Evolutionary conservation across 2,329 filamentous ascomycete species (phyloP).

Genomic region (Claviceps sp.): DNA sequence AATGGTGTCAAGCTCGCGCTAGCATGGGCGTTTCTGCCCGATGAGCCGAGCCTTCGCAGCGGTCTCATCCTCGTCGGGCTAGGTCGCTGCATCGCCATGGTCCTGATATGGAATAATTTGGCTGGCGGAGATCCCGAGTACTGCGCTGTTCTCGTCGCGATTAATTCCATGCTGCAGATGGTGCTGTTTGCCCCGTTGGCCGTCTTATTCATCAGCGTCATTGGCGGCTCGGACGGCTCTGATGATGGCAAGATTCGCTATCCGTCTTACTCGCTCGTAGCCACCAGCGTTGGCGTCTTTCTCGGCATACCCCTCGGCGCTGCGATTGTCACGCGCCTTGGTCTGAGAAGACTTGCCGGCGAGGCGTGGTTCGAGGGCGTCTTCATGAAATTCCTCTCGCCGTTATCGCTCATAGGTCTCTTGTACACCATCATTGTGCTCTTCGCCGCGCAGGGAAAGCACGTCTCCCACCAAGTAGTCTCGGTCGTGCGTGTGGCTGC

Average conservation of each 20-base stretch:
- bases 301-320: conserved; percentile 72
- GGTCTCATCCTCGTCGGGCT: conserved; percentile 74
- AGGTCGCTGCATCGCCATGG: conserved; percentile 83
- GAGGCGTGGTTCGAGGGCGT: conserved; percentile 49
- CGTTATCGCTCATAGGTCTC: conserved; percentile 68
- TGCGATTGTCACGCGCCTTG: conserved; percentile 61
- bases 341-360: conserved; percentile 40
- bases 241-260: conserved; percentile 21
- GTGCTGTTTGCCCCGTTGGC: conserved; percentile 58
- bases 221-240: conserved; percentile 27
- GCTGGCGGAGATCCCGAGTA: conserved; percentile 70
- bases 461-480: conserved; percentile 71
- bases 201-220: conserved; percentile 56
- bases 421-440: conserved; percentile 79
- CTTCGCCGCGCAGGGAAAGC: conserved; percentile 67
- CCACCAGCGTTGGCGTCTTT: conserved; percentile 72
- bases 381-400: conserved; percentile 58
- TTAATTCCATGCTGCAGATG: conserved; percentile 66
- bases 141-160: conserved; percentile 65
- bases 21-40: conserved; percentile 55
- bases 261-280: conserved; percentile 52
- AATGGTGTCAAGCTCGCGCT: conserved; percentile 37
- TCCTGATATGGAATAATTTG: conserved; percentile 54
- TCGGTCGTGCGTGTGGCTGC: conserved; percentile 71
- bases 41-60: conserved; percentile 41